Conservation (phyloP, 2,329 filamentous ascomycete species). For the Epicoccum sorghinum region DNA sequence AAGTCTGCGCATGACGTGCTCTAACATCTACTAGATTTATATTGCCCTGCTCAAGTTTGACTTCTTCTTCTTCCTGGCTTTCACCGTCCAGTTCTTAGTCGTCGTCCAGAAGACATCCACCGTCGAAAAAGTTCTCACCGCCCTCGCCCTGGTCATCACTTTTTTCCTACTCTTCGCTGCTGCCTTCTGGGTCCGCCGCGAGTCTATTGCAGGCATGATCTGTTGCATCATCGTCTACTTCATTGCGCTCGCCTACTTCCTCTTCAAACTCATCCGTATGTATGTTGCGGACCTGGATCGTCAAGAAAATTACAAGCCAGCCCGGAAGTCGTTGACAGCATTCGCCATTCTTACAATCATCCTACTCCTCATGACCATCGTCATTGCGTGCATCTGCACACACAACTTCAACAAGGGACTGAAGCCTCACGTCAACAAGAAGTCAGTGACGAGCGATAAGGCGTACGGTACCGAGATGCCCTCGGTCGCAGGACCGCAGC, state of each 20-base stretch:
- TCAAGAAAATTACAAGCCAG: slow-evolving; percentile 70
- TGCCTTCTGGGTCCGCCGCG: slow-evolving; percentile 81
- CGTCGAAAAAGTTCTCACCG: slow-evolving; percentile 83
- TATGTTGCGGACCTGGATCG: slow-evolving; percentile 66
- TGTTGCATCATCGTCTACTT: slow-evolving; percentile 83
- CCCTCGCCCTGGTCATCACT: slow-evolving; percentile 88
- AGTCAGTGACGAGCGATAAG: slow-evolving; percentile 58
- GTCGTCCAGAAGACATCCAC: slow-evolving; percentile 74
- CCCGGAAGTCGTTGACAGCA: slow-evolving; percentile 83
- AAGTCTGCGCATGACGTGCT: not conserved
- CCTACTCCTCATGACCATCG: slow-evolving; percentile 85
- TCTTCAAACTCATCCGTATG: slow-evolving; percentile 98
- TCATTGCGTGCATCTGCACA: slow-evolving; percentile 85
- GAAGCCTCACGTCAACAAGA: slow-evolving; percentile 79
- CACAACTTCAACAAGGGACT: slow-evolving; percentile 88
- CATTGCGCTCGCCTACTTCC: slow-evolving; percentile 89
- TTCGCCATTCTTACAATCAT: slow-evolving; percentile 94
- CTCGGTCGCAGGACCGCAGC: slow-evolving; percentile 52
- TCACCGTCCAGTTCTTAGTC: slow-evolving; percentile 97
- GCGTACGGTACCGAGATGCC: slow-evolving; percentile 58
- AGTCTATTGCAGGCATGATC: slow-evolving; percentile 80
- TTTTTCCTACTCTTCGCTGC: slow-evolving; percentile 86
- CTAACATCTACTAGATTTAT: slow-evolving; percentile 72
- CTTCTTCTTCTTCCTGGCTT: slow-evolving; percentile 99
- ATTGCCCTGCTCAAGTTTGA: slow-evolving; percentile 98